Percentiles rank a stretch among this genome's conserved stretches.
Evolutionary conservation across 805 yeast genomes (phyloP).

Genomic region (Teunomyces lycoperdinae): DNA sequence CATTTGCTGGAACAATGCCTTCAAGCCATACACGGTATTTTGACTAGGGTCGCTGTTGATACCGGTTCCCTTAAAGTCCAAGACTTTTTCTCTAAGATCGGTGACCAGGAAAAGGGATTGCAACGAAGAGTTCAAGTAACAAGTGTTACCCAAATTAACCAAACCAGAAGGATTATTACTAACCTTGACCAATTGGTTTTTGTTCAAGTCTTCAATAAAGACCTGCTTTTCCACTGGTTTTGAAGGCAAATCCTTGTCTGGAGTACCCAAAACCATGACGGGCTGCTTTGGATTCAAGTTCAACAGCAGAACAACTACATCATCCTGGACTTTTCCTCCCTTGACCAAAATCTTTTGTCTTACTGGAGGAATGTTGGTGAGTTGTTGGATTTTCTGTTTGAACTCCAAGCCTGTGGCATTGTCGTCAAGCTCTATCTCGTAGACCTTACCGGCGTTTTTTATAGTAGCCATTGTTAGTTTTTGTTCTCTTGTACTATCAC

Average conservation of each 20-base stretch:
- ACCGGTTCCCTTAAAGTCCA: slow-evolving; percentile 5
- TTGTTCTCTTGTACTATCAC: background rate
- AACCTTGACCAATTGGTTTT: slow-evolving; percentile 36
- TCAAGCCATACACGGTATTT: slow-evolving; percentile 27
- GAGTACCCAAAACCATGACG: slow-evolving; percentile 90
- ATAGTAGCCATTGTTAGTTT: slow-evolving; percentile 16
- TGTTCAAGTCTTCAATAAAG: slow-evolving; percentile 68
- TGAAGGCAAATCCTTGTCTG: slow-evolving; percentile 57
- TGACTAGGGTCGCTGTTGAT: slow-evolving; percentile 12
- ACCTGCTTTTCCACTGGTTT: slow-evolving; percentile 54
- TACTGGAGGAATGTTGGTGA: slow-evolving; percentile 80
- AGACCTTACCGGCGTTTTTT: slow-evolving; percentile 43
- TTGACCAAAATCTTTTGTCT: slow-evolving; percentile 89
- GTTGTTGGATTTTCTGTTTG: slow-evolving; percentile 65
- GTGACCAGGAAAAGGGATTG: slow-evolving; percentile 51
- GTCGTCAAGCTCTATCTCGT: slow-evolving; percentile 44
- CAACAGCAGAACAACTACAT: slow-evolving; percentile 48
- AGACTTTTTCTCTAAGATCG: slow-evolving; percentile 36
- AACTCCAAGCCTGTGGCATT: slow-evolving; percentile 57
- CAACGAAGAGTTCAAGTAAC: slow-evolving; percentile 70
- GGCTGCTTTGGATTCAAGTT: slow-evolving; percentile 62
- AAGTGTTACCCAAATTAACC: slow-evolving; percentile 71
- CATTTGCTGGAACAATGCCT: slow-evolving; percentile 46
- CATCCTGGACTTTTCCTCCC: slow-evolving; percentile 84
- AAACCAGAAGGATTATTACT: slow-evolving; percentile 61